Percentiles rank a stretch among this genome's conserved stretches.
These are phyloP conservation scores for Scolecobasidium constrictum DNA, from an alignment of 2,329 filamentous ascomycete species.

Conservation along the genomic window DNA sequence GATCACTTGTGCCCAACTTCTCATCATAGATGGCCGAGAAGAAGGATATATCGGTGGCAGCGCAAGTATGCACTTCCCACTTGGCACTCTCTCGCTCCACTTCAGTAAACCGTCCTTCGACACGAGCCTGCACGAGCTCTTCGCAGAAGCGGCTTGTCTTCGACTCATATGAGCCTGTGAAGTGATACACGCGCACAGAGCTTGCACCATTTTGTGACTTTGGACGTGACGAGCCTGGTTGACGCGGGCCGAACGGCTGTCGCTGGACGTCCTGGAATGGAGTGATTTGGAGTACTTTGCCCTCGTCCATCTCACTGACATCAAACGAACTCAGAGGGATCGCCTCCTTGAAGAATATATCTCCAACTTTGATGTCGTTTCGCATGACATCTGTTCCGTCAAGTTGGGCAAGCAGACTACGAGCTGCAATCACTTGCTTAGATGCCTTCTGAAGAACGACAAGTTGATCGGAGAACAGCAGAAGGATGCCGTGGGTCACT, in stretches of 20 bases:
- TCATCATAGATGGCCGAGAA: conserved; percentile 52
- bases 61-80: conserved; percentile 66
- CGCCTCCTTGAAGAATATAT: conserved; percentile 60
- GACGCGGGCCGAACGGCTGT: not conserved
- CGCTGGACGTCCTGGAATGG: conserved; percentile 12
- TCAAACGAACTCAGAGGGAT: conserved; percentile 54
- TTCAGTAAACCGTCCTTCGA: conserved; percentile 78
- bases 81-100: conserved; percentile 67
- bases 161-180: conserved; percentile 67
- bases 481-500: conserved; percentile 53
- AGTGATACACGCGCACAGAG: conserved; percentile 41
- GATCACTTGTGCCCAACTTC: conserved; percentile 42
- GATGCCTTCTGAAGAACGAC: conserved; percentile 64
- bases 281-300: conserved; percentile 53
- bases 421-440: conserved; percentile 54
- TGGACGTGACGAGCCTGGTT: conserved; percentile 8
- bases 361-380: conserved; percentile 37
- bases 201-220: conserved; percentile 4
- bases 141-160: conserved; percentile 69
- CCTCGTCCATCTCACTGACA: conserved; percentile 62
- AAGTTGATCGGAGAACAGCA: conserved; percentile 76
- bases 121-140: conserved; percentile 74
- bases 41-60: conserved; percentile 40
- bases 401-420: conserved; percentile 71
- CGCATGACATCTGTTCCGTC: conserved; percentile 60